Evolutionary conservation across 768 basidiomycete species (phyloP).

Genomic region (Leccinum barrowsii): DNA sequence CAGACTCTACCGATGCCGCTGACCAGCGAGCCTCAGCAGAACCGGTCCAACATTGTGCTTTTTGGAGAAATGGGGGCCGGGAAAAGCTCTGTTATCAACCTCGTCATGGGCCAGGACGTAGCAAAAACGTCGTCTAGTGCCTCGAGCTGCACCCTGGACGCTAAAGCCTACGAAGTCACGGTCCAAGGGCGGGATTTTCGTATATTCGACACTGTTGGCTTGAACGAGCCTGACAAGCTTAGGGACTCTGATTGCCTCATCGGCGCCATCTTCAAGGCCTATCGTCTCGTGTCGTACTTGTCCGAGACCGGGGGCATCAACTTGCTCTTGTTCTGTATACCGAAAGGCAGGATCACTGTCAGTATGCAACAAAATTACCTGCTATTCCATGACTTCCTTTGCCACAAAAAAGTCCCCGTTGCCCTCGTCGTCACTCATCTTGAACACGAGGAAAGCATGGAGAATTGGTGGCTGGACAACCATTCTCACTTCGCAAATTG

Average conservation of each 20-base stretch:
- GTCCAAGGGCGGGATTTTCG: slow-evolving; percentile 18
- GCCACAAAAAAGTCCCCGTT: slow-evolving; percentile 30
- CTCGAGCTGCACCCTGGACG: slow-evolving; percentile 34
- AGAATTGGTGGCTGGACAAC: slow-evolving; percentile 34
- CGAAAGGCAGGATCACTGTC: slow-evolving; percentile 29
- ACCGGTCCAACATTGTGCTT: slow-evolving; percentile 23
- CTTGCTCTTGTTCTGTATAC: slow-evolving; percentile 40
- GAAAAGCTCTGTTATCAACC: slow-evolving; percentile 44
- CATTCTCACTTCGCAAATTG: slow-evolving; percentile 15
- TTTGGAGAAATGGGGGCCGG: slow-evolving; percentile 32
- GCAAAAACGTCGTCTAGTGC: slow-evolving; percentile 31
- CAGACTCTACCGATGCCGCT: slow-evolving; percentile 1
- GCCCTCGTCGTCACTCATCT: slow-evolving; percentile 34
- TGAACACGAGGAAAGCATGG: slow-evolving; percentile 35
- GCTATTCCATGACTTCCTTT: slow-evolving; percentile 33
- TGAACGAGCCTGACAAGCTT: slow-evolving; percentile 28
- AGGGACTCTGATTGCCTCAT: slow-evolving; percentile 25
- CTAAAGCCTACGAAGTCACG: slow-evolving; percentile 23
- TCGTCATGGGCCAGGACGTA: slow-evolving; percentile 29
- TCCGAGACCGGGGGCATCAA: slow-evolving; percentile 34
- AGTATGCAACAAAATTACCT: slow-evolving; percentile 29
- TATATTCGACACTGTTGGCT: slow-evolving; percentile 35
- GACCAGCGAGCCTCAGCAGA: slow-evolving; percentile 11
- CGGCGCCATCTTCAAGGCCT: slow-evolving; percentile 31
- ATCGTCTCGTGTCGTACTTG: slow-evolving; percentile 33